Evolutionary conservation across 2,329 filamentous ascomycete genomes (phyloP).

Genomic region (Tympanopsis confertula): DNA sequence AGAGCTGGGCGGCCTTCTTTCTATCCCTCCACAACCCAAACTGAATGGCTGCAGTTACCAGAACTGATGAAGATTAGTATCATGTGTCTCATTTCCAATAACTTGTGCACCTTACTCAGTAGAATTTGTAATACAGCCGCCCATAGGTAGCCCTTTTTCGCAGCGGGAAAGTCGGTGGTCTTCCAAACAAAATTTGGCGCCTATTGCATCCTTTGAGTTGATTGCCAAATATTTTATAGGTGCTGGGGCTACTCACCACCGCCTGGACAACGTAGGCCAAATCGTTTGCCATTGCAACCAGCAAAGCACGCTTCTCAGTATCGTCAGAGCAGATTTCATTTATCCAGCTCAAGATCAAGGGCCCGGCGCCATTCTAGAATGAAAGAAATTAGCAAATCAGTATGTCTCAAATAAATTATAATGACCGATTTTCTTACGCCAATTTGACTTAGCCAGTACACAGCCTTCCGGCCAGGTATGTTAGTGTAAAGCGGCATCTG

Average conservation of each 20-base stretch:
- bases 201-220: slow-evolving; percentile 3
- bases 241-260: slow-evolving; percentile 13
- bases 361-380: slow-evolving; percentile 17
- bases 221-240: neutral
- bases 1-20: slow-evolving; percentile 4
- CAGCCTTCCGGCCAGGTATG: slow-evolving; percentile 18
- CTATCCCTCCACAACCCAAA: slow-evolving; percentile 15
- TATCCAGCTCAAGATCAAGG: slow-evolving; percentile 22
- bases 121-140: slow-evolving; percentile 19
- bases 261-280: slow-evolving; percentile 19
- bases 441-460: slow-evolving; percentile 24
- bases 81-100: neutral
- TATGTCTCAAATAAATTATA: too few relatives aligned
- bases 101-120: slow-evolving; percentile 13
- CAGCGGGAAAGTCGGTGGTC: slow-evolving; percentile 22
- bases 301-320: slow-evolving; percentile 16
- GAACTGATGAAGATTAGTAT: slow-evolving; percentile 6
- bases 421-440: slow-evolving; percentile 11
- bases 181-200: slow-evolving; percentile 28
- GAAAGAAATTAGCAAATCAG: slow-evolving; percentile 1
- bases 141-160: slow-evolving; percentile 22
- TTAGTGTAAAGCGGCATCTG: slow-evolving; percentile 22
- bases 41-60: slow-evolving; percentile 14
- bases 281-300: slow-evolving; percentile 17
- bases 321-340: slow-evolving; percentile 18